Percentiles rank a stretch among this genome's conserved stretches.
These are phyloP conservation scores for Inga oerstediana DNA, from an alignment of 306 rosid species.

Conservation along the genomic window DNA sequence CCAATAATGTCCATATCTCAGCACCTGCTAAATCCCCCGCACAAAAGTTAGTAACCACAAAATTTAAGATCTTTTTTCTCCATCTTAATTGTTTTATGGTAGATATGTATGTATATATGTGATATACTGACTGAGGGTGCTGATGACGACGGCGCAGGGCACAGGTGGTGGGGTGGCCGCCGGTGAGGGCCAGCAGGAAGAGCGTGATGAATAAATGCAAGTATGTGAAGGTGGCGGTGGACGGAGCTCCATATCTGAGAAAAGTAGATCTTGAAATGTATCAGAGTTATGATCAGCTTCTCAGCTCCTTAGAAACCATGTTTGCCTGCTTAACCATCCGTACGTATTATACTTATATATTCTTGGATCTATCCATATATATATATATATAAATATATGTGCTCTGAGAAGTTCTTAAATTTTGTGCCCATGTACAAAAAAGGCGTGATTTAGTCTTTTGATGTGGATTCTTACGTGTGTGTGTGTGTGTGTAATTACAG, in stretches of 20 bases:
- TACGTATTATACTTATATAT: conserved; percentile 30
- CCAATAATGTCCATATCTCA: neutral
- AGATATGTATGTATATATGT: too few species aligned
- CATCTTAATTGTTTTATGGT: too few species aligned
- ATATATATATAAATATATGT: neutral
- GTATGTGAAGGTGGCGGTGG: conserved; percentile 68
- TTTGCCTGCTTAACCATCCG: conserved; percentile 56
- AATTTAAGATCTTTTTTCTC: neutral
- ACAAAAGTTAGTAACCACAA: conserved; percentile 45
- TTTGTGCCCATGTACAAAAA: neutral
- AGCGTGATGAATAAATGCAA: conserved; percentile 49
- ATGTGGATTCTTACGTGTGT: neutral
- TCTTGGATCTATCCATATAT: neutral
- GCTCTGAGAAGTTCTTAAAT: neutral
- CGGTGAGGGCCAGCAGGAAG: conserved; percentile 62
- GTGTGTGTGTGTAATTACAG: conserved; percentile 24
- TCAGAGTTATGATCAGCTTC: conserved; percentile 49
- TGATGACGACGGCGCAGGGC: conserved; percentile 32
- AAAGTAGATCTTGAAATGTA: conserved; percentile 62
- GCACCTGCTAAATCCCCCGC: conserved; percentile 26
- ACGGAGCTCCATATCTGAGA: conserved; percentile 76
- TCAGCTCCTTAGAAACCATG: conserved; percentile 50
- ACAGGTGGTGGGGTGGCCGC: conserved; percentile 75
- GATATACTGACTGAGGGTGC: neutral
- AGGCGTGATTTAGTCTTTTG: conserved; percentile 30